Conservation (phyloP, 208 protist species). For the Trypanosoma theileri region DNA sequence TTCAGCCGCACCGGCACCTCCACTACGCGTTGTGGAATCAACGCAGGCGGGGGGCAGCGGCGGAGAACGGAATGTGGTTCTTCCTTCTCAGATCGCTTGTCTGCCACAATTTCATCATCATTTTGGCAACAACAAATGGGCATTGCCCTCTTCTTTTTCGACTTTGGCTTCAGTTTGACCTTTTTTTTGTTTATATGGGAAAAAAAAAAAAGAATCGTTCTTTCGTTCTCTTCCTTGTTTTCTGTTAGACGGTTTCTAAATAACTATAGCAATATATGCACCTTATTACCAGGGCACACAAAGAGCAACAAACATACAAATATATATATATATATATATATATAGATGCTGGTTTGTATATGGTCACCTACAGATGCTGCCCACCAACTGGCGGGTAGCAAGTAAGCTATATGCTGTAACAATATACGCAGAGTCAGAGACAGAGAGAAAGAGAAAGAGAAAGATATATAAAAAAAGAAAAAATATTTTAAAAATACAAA, state of each 20-base stretch:
- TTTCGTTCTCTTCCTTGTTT: no score
- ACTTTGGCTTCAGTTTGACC: not conserved
- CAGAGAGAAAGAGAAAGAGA: no score
- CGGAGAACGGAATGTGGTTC: slow-evolving; percentile 35
- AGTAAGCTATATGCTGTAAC: no score
- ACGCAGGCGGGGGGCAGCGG: slow-evolving; percentile 42
- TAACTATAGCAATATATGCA: no score
- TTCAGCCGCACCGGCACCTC: slow-evolving; percentile 71
- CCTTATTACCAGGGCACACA: not conserved
- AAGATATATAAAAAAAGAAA: no score
- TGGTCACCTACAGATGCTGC: no score
- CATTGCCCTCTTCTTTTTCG: slow-evolving; percentile 19
- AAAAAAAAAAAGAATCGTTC: no score
- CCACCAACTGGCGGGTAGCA: no score
- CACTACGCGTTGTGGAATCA: slow-evolving; percentile 28
- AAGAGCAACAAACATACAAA: slow-evolving; percentile 6
- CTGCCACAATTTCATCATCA: slow-evolving; percentile 28
- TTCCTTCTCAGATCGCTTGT: slow-evolving; percentile 28
- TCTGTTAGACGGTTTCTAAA: no score
- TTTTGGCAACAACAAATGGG: slow-evolving; percentile 50
- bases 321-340: not conserved
- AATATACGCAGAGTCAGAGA: no score
- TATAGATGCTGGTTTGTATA: no score
- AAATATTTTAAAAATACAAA: no score
- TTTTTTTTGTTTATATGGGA: slow-evolving; percentile 10